Evolutionary conservation across 2,329 filamentous ascomycete genomes (phyloP).

Genomic region (Coleophoma cylindrospora): DNA sequence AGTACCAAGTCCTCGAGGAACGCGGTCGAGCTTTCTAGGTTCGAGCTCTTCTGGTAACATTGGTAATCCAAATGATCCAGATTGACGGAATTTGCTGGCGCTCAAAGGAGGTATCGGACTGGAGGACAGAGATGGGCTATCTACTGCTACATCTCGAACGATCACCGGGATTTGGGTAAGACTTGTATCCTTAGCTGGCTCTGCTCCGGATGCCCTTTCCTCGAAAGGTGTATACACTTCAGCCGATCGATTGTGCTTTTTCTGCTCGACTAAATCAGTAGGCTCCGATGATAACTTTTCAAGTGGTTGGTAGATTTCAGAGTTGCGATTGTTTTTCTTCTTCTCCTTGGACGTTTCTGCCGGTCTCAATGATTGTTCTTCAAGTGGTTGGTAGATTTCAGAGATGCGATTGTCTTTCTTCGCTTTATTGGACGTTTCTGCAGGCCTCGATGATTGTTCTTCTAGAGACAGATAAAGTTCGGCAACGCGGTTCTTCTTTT

Average conservation of each 20-base stretch:
- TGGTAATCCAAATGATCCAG: conserved; percentile 18
- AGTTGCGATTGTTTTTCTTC: conserved; percentile 4
- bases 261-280: neutral
- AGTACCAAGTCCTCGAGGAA: conserved; percentile 1
- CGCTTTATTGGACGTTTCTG: conserved; percentile 8
- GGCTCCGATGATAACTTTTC: neutral
- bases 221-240: neutral
- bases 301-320: neutral
- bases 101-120: conserved; percentile 5
- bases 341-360: conserved; percentile 7
- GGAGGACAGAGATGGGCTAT: too few relatives aligned
- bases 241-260: neutral
- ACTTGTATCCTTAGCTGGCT: conserved; percentile 2
- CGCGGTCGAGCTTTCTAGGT: neutral
- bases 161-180: conserved; percentile 1
- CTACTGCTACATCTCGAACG: too few relatives aligned
- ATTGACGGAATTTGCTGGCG: conserved; percentile 10
- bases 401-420: conserved; percentile 4
- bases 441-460: neutral
- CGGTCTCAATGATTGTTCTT: neutral
- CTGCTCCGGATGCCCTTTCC: neutral
- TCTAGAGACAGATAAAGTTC: neutral
- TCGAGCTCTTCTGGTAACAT: conserved; percentile 19
- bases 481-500: conserved; percentile 1
- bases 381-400: neutral